Percentiles rank a stretch among this genome's conserved stretches.
These are phyloP conservation scores for Austroboletus festivus DNA, from an alignment of 768 basidiomycete species.

Conservation along the genomic window DNA sequence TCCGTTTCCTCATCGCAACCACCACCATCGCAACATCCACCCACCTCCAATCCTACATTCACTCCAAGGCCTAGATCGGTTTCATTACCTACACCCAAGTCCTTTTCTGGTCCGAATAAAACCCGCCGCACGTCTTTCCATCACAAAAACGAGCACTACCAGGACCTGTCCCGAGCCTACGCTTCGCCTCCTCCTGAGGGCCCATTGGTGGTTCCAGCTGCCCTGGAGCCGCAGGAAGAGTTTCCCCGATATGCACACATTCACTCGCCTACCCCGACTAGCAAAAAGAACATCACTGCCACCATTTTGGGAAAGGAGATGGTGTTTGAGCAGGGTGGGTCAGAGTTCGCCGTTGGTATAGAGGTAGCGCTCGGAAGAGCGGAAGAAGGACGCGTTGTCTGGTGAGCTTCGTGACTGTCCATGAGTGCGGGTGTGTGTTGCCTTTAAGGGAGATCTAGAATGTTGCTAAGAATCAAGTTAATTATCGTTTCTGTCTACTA, in stretches of 20 bases:
- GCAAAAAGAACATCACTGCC: constrained; percentile 12
- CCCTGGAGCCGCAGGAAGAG: constrained; percentile 18
- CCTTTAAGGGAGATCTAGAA: constrained; percentile 1
- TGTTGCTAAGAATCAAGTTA: constrained; percentile 7
- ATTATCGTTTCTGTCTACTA: constrained; percentile 17
- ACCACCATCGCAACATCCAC: constrained; percentile 8
- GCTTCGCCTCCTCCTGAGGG: constrained; percentile 30
- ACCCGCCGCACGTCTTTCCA: constrained; percentile 16
- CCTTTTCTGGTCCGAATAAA: constrained; percentile 4
- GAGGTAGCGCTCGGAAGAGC: constrained; percentile 33
- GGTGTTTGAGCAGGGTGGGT: constrained; percentile 26
- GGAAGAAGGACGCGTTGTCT: constrained; percentile 31
- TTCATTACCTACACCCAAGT: constrained; percentile 19
- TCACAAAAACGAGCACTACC: constrained; percentile 17
- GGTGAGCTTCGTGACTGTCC: constrained; percentile 17
- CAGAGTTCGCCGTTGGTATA: constrained; percentile 28
- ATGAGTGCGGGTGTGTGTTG: not conserved
- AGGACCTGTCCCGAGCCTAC: constrained; percentile 31
- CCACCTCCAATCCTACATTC: constrained; percentile 9
- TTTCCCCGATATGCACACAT: constrained; percentile 31
- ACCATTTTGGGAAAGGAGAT: constrained; percentile 18
- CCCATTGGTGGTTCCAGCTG: constrained; percentile 20
- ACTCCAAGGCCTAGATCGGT: constrained; percentile 24
- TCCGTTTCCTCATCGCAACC: constrained; percentile 12
- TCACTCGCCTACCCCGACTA: constrained; percentile 12